Percentiles rank a stretch among this genome's conserved stretches.
phyloP scores from a whole-genome alignment of 805 yeast species.

The Yamadazyma paraphyllophila region DNA sequence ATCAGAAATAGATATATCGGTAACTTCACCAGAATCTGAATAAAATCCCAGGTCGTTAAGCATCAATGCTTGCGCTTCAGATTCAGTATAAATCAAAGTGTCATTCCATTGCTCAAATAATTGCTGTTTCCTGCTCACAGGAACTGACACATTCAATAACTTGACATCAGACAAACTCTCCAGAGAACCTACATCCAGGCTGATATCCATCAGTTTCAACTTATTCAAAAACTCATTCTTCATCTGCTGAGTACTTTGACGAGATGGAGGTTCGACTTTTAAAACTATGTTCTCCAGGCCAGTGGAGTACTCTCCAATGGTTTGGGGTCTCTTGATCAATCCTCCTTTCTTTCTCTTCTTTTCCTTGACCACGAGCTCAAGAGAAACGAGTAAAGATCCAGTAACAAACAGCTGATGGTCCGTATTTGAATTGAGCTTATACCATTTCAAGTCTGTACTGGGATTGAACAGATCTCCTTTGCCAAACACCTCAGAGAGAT shows the following conservation, averaged over 20 bases:
- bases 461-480: conserved; percentile 9
- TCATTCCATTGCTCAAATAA: conserved; percentile 26
- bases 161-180: conserved; percentile 6
- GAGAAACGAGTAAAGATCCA: conserved; percentile 45
- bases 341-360: conserved; percentile 8
- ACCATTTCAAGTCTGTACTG: conserved; percentile 42
- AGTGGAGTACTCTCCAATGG: conserved; percentile 1
- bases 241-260: conserved; percentile 6
- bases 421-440: conserved; percentile 40
- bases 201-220: conserved; percentile 1
- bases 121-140: conserved; percentile 8
- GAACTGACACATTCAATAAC: conserved; percentile 6
- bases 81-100: conserved; percentile 25
- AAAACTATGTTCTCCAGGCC: conserved; percentile 4
- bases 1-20: conserved; percentile 25
- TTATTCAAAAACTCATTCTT: conserved; percentile 4
- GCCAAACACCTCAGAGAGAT: conserved; percentile 28
- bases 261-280: conserved; percentile 17
- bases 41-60: conserved; percentile 44
- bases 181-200: not conserved
- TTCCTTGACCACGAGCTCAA: conserved; percentile 31
- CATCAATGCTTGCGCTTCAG: conserved; percentile 15
- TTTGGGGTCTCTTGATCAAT: not conserved
- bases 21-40: conserved; percentile 18
- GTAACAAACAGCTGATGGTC: conserved; percentile 44